phyloP scores from a whole-genome alignment of 2,329 filamentous ascomycete species.

The Cercospora sp. region DNA sequence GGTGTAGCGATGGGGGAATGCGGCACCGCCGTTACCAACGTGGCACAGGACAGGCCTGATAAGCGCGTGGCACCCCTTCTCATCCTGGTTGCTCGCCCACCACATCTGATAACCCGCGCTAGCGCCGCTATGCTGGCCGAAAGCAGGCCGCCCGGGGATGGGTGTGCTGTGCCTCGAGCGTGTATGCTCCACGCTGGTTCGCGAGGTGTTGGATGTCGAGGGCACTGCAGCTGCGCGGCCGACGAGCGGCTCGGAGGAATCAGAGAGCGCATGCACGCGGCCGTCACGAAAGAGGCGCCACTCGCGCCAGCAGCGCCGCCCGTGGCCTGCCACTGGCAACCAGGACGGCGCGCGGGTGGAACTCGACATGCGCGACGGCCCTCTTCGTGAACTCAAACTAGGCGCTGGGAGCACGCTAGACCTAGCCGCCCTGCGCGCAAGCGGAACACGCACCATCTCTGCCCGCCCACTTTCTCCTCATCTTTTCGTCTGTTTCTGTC shows the following conservation, averaged over 20 bases:
- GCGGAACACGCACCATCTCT: conserved; percentile 21
- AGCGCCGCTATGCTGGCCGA: conserved; percentile 3
- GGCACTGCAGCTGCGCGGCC: not conserved
- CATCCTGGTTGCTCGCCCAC: conserved; percentile 1
- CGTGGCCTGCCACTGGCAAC: conserved; percentile 8
- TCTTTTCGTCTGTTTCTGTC: conserved; percentile 15
- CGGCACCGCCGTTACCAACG: not conserved
- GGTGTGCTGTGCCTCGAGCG: not conserved
- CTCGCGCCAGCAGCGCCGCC: conserved; percentile 12
- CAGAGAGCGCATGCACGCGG: conserved; percentile 17
- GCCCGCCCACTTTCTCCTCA: conserved; percentile 26
- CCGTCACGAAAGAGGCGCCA: conserved; percentile 18
- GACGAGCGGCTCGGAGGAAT: not conserved
- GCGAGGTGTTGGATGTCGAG: conserved; percentile 12
- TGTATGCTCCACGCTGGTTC: conserved; percentile 12
- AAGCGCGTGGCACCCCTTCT: conserved; percentile 10
- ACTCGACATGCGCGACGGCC: conserved; percentile 12
- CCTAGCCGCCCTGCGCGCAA: conserved; percentile 22
- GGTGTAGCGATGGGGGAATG: not conserved
- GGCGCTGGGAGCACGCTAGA: conserved; percentile 13
- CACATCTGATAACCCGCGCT: conserved; percentile 11
- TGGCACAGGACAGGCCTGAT: not conserved
- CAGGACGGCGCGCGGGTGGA: conserved; percentile 9
- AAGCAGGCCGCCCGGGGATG: conserved; percentile 1
- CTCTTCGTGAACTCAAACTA: conserved; percentile 17